These are phyloP conservation scores for Phytophthora citrophthora DNA, from an alignment of 352 stramenopile species.

Conservation along the genomic window DNA sequence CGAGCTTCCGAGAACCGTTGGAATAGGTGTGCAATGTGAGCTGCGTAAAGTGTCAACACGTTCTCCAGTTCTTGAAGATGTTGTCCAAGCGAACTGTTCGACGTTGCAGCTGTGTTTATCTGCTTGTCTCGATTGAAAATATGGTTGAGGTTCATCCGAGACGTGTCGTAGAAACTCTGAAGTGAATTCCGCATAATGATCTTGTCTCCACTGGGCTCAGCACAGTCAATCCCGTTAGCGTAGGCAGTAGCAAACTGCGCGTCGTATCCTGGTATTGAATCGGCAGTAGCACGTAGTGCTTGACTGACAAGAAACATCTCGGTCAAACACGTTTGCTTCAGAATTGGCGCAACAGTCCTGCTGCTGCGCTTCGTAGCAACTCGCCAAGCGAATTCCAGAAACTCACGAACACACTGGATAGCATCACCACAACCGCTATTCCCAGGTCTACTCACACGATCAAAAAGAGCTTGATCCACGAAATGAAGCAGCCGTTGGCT, in stretches of 20 bases:
- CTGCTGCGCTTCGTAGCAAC: slow-evolving; percentile 40
- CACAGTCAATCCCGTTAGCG: slow-evolving; percentile 1
- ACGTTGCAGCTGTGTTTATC: background rate
- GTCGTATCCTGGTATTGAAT: slow-evolving; percentile 27
- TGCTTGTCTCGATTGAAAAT: slow-evolving; percentile 1
- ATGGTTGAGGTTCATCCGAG: slow-evolving; percentile 15
- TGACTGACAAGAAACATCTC: slow-evolving; percentile 55
- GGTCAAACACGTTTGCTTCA: slow-evolving; percentile 39
- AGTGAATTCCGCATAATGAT: slow-evolving; percentile 5
- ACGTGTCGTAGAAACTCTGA: slow-evolving; percentile 36
- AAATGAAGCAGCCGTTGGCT: slow-evolving; percentile 23
- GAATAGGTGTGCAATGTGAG: slow-evolving; percentile 55
- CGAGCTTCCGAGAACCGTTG: slow-evolving; percentile 37
- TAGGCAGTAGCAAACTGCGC: background rate
- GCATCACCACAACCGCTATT: background rate
- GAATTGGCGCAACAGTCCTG: background rate
- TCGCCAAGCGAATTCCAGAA: slow-evolving; percentile 51
- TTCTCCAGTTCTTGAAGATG: slow-evolving; percentile 34
- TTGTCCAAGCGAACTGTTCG: background rate
- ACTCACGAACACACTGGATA: slow-evolving; percentile 45
- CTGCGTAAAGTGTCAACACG: slow-evolving; percentile 48
- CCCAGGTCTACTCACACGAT: slow-evolving; percentile 2
- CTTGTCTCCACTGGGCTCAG: slow-evolving; percentile 3
- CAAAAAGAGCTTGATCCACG: slow-evolving; percentile 28
- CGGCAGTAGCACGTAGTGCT: slow-evolving; percentile 30